Base-by-base conservation (phyloP, 768 basidiomycete species). In the Termitomyces sp. region DNA sequence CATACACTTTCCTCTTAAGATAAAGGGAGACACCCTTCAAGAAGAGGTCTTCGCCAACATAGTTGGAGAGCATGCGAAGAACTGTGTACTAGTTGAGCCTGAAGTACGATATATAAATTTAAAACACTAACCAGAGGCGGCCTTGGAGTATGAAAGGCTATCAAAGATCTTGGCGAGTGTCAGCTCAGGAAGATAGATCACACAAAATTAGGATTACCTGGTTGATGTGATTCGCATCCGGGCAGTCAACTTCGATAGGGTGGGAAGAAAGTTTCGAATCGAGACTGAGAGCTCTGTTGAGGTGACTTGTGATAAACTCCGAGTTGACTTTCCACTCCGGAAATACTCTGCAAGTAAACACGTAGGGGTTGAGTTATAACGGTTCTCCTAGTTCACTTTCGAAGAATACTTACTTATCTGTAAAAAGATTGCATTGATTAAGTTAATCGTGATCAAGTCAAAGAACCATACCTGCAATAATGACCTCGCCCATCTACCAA, bases 211-310 rank as follows among this genome's bases (percentile, higher is more conserved):
- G 15, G 13, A 20, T 54, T 43, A 85, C 85, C 75, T 88, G 87
- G 63, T 88, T 88, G 64, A 94, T 91, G 61, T 87, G 80, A 64
- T 89, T 88, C 7, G 91, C 88, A 66, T 95, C 91, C 0, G 87
- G 89, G 65, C 89, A 92, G 13, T 88, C 86, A 25, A 96, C 91
- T 68, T 98, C 92, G 62, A 98, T 89, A 1, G 96, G 90, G 68
- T 98, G 95, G 11, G 91, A 93, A 20, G 91, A 92, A 9, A 84
- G 72, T 64, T 92, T 91, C 2, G 92, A 81, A 64, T 98, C 96
- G 44, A 96, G 80, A 32, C 73, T 70, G 25, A 98, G 79, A 13
- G 95, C 95, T n/a, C 77, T 73, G 52, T 83, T 81, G 39, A 95
- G 75, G 66, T 92, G 84, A 15, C 75, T 72, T n/a, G 83, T 83